phyloP scores from a whole-genome alignment of 176 grass and related monocot genomes.

The Tillandsia leiboldiana region DNA sequence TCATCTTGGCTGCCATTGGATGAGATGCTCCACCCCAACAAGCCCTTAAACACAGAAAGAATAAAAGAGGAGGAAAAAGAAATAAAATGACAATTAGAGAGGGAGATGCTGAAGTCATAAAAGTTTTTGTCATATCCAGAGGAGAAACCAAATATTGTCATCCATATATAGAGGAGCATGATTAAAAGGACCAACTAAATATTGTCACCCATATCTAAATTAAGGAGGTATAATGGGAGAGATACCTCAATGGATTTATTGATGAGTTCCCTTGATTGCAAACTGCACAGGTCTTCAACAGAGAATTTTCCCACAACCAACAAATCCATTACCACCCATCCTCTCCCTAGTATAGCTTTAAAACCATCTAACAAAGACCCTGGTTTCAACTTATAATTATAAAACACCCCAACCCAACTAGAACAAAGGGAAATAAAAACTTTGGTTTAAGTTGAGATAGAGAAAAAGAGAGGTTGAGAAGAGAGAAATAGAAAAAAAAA shows the following conservation, averaged over 20 bases:
- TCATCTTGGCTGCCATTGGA: slow-evolving; percentile 67
- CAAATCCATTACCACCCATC: background rate
- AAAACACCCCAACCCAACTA: background rate
- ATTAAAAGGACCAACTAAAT: background rate
- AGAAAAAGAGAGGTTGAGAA: background rate
- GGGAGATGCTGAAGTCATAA: background rate
- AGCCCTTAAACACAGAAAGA: background rate
- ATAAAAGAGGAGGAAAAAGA: background rate
- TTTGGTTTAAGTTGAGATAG: background rate
- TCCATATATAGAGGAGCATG: background rate
- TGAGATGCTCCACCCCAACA: background rate
- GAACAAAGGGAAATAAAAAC: background rate
- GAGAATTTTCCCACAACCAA: background rate
- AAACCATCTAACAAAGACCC: background rate
- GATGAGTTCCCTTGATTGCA: background rate
- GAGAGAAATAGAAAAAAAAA: background rate
- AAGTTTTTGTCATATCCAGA: background rate
- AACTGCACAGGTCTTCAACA: background rate
- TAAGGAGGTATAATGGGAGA: background rate
- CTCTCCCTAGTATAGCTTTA: background rate
- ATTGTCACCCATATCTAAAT: background rate
- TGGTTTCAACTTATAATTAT: background rate
- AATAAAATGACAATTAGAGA: background rate
- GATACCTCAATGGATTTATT: background rate
- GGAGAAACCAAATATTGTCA: background rate